Base-by-base conservation (phyloP, 2,329 filamentous ascomycete genomes). In the Cephalotrichum gorgonifer region DNA sequence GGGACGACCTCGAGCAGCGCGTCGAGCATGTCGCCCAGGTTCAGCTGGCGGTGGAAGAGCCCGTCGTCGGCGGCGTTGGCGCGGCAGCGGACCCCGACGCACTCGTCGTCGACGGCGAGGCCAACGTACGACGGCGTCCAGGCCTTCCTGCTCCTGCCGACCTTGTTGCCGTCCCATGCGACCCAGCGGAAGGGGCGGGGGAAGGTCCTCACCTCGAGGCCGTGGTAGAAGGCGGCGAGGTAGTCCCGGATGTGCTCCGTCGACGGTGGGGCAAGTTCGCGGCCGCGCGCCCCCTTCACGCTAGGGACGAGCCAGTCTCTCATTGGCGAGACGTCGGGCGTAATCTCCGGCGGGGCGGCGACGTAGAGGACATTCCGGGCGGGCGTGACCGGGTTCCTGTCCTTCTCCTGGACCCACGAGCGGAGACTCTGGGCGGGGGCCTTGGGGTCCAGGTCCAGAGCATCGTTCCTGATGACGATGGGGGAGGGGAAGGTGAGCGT, bases 1-100 rank as follows among this genome's bases (percentile, higher is more conserved):
- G 79, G 80, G 0, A 85, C 61, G 15, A 76, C 67, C 2, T 62
- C 62, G 2, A 79, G 70, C 1, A 76, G 68, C 0, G 68, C 73
- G 54, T 85, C 79, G 0, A 85, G 66, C 2, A 85, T 63, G 55
- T 85, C 81, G 42, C 75, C 64, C 0, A 85, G 67, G 49, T 83
- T 78, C 3, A 85, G 60, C 55, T 83, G 79, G 12, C 1, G 55
- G 47, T 25, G 78, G 78, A 33, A 15, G 12, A 0, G 67, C 38
- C 0, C 61, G 62, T 44, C 81, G 75, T 0, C 69, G 69, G 1
- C 70, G 67, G 0, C 64, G 58, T 44, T 44, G 23, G 14, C 22
- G 0, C 80, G 72, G 3, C 65, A 66, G 9, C 78, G 70, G 45
- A 85, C 73, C 1, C 76, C 70, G 3, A 73, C 70, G 30, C 65